Conservation (phyloP, 2,329 filamentous ascomycete genomes). For the Penicillium crustosum region DNA sequence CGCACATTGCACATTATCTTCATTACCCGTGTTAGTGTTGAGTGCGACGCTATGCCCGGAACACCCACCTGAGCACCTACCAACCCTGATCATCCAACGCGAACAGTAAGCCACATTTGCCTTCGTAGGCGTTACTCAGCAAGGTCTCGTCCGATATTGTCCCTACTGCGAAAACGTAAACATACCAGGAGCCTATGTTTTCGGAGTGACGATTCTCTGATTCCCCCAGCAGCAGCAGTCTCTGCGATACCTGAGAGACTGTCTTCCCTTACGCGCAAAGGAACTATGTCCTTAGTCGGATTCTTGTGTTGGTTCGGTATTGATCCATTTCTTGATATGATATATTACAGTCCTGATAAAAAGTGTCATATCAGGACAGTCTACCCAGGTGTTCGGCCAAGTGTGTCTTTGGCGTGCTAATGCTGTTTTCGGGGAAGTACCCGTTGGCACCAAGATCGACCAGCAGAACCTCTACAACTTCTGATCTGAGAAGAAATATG, state of each 20-base stretch:
- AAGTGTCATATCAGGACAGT: neutral
- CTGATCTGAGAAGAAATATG: neutral
- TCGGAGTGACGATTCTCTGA: neutral
- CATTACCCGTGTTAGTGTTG: neutral
- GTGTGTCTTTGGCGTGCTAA: too few relatives aligned
- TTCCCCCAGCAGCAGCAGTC: neutral
- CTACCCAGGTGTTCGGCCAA: neutral
- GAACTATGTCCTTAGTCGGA: neutral
- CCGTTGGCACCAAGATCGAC: conserved; percentile 1
- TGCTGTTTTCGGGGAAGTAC: neutral
- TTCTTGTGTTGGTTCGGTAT: conserved; percentile 1
- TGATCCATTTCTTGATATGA: neutral
- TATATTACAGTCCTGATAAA: neutral
- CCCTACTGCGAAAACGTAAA: neutral
- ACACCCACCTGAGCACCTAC: neutral
- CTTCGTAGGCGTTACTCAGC: neutral
- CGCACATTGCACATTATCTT: too few relatives aligned
- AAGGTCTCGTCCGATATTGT: neutral
- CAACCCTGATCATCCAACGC: neutral
- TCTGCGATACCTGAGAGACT: neutral
- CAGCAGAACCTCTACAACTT: conserved; percentile 1
- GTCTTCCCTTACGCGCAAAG: conserved; percentile 3
- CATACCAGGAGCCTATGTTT: neutral
- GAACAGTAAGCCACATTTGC: neutral
- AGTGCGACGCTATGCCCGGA: neutral